Evolutionary conservation across 441 rosid genomes (phyloP), one percentile per base, ranked within the genome.

Genomic region (Pelargonium australe): DNA sequence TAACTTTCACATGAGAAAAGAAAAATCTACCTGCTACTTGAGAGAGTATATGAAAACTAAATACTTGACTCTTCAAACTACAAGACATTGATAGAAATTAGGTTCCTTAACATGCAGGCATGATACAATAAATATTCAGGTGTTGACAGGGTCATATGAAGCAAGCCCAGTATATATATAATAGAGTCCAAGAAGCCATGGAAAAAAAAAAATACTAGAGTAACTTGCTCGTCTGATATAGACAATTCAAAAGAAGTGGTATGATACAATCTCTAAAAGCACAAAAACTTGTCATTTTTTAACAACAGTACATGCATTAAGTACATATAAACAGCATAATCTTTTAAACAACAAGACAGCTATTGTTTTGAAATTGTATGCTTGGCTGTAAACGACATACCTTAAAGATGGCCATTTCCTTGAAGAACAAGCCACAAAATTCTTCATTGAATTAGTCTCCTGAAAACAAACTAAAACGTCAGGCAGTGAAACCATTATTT

Each of bases 391-490:
- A 65, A 63, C 12, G 66, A 41, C 68, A 67, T 76, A 88, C 93
- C 90, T 81, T 65, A 82, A 53, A 65, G 83, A 81, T 44, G 85
- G 83, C 88, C 91, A 82, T 71, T 82, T 80, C 70, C 78, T 91
- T 74, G 82, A 84, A 66, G 89, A 76, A 73, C 82, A 75, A 25
- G 89, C 75, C 75, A 83, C 83, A 70, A 83, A 83, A 64, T 88
- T 85, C 53, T 81, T 80, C 40, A 75, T 72, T 61, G 86, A 85
- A 78, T 76, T 63, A 12, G 84, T 78, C 57, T 84, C 89, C 98
- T 90, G 75, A 37, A 79, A 72, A 70, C 67, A 71, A 25, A n/a
- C 17, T 3, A 13, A 23, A 23, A 57, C 14, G 40, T 68, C 58
- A 82, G 71, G 65, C 17, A 44, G 61, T 19, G 69, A 25, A 44